Conservation (phyloP, 352 stramenopile genomes). For the Phytophthora palmivora region DNA sequence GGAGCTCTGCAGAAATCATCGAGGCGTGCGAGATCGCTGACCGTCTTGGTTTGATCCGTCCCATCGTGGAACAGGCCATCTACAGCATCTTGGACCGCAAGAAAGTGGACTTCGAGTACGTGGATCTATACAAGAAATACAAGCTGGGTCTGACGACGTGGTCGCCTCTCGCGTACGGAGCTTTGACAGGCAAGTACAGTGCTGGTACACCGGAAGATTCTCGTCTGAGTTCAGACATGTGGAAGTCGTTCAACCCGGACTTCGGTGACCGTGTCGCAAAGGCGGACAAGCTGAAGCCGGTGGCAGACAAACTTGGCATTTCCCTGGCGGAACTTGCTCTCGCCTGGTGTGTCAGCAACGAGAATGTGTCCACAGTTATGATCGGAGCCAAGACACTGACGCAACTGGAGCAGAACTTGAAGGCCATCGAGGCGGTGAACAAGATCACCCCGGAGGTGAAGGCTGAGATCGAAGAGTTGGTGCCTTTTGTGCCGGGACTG, state of each 20-base stretch:
- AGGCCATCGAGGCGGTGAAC: constrained; percentile 40
- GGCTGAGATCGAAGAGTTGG: constrained; percentile 50
- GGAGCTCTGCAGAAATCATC: constrained; percentile 49
- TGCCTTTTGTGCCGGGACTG: no score
- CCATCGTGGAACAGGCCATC: constrained; percentile 51
- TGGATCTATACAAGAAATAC: constrained; percentile 53
- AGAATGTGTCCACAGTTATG: constrained; percentile 63
- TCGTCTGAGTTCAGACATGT: constrained; percentile 45
- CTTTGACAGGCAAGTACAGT: constrained; percentile 75
- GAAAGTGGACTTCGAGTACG: constrained; percentile 27
- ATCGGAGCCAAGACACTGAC: constrained; percentile 51
- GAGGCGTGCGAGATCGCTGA: constrained; percentile 56
- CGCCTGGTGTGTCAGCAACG: constrained; percentile 64
- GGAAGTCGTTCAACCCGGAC: constrained; percentile 18
- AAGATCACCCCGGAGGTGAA: constrained; percentile 66
- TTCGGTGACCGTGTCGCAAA: constrained; percentile 35
- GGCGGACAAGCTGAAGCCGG: constrained; percentile 41
- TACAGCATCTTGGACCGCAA: constrained; percentile 64
- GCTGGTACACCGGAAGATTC: constrained; percentile 43
- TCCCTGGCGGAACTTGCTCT: constrained; percentile 54
- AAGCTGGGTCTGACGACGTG: constrained; percentile 71
- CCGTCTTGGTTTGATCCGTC: constrained; percentile 41
- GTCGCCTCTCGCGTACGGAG: constrained; percentile 58
- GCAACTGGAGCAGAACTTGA: constrained; percentile 75
- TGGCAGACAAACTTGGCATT: constrained; percentile 50